Conservation (phyloP, 306 rosid genomes). For the Gynostemma pentaphyllum region DNA sequence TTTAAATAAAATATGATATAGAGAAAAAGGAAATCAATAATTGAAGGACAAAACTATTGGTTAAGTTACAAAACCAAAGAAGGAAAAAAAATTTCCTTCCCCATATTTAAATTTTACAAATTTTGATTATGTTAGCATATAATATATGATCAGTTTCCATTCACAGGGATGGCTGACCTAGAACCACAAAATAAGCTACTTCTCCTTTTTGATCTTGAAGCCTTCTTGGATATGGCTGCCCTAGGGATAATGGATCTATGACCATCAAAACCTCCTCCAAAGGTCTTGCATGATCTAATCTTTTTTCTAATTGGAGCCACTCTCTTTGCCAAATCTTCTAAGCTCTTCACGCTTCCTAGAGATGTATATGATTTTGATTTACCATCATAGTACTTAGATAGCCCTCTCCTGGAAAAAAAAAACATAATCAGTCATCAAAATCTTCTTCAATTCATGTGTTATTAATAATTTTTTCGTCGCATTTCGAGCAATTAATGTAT, state of each 20-base stretch:
- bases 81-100: not conserved
- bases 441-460: not conserved
- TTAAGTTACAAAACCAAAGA: not conserved
- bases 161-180: conserved; percentile 21
- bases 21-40: not conserved
- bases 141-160: conserved; percentile 13
- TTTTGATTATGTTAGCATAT: not conserved
- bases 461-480: not conserved
- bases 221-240: conserved; percentile 59
- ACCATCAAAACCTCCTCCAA: conserved; percentile 48
- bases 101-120: not conserved
- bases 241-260: conserved; percentile 37
- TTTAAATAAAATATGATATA: not conserved
- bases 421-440: no score
- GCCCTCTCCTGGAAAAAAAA: conserved; percentile 65
- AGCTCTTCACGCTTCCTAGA: conserved; percentile 44
- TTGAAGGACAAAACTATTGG: not conserved
- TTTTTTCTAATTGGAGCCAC: conserved; percentile 30
- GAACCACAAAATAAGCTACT: conserved; percentile 22
- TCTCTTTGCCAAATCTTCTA: conserved; percentile 77
- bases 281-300: conserved; percentile 65
- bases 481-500: not conserved
- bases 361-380: conserved; percentile 68
- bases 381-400: conserved; percentile 69
- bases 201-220: conserved; percentile 30